Evolutionary conservation across 139 green algal genomes (phyloP), one percentile per base, ranked within the genome.

Genomic region (Chlamydomonas incerta): DNA sequence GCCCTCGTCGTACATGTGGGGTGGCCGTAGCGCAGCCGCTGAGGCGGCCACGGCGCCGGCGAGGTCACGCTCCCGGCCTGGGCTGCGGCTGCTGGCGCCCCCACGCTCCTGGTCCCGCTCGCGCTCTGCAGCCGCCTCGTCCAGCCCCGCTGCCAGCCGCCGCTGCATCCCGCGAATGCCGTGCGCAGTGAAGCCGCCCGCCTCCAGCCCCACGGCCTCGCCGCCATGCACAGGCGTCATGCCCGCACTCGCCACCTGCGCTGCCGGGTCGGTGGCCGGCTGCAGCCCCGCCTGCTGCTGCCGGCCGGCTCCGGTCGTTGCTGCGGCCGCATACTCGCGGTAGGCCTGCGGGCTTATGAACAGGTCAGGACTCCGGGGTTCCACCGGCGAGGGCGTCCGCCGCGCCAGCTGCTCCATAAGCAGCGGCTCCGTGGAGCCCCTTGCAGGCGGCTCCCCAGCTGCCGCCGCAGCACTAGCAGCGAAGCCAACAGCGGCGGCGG

Each of bases 301-400:
- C 13, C 26, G 66, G 66, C 66, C 23, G 13, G 31, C 26, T 41
- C 31, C 50, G 4, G 31, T 72, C 50, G 2, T 1, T 46, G 66
- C 31, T 24, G 31, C 66, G 20, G 66, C 15, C 24, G 34, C 68
- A 26, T 76, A 79, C 29, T 86, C 52, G 4, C 68, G 52, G 55
- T 86, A 86, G 8, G 35, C 68, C 68, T 86, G 52, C 8, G 80
- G 80, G 57, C 80, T 86, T 9, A 86, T 86, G 52, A 80, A 86
- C 8, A 86, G 80, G 46, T 80, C 65, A 24, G 76, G 74, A 52
- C 55, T 81, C 34, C 13, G 72, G 0, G 3, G 72, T 31, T 37
- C n/a, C 46, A 41, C 46, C 1, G 75, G 14, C 23, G 35, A 47
- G 4, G 60, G 20, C 13, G 60, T 26, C 29, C 20, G 13, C 63